These are phyloP conservation scores for Phenoliferia sp. DNA, from an alignment of 1,284 basidiomycete species.

Conservation along the genomic window DNA sequence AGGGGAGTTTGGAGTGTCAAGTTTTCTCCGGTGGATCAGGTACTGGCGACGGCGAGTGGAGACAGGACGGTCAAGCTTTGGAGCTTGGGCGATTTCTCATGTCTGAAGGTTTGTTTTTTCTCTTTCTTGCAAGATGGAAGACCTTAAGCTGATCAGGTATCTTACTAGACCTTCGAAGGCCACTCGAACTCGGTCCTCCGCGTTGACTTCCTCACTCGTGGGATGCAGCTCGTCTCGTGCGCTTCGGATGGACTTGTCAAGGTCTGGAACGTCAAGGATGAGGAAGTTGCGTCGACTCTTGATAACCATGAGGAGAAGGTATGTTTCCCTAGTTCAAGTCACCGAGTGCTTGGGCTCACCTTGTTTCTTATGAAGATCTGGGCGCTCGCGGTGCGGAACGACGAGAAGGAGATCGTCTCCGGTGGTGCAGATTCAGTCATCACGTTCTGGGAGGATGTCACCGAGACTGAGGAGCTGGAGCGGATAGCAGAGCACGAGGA, in stretches of 20 bases:
- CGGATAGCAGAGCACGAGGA: slow-evolving; percentile 65
- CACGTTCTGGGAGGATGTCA: slow-evolving; percentile 91
- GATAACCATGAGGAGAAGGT: slow-evolving; percentile 97
- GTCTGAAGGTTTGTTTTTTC: slow-evolving; percentile 58
- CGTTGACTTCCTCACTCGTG: slow-evolving; percentile 78
- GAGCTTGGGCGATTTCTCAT: slow-evolving; percentile 85
- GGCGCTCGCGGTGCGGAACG: slow-evolving; percentile 74
- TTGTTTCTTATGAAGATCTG: slow-evolving; percentile 86
- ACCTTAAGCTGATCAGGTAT: background rate
- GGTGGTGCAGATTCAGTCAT: slow-evolving; percentile 91
- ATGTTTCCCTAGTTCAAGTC: background rate
- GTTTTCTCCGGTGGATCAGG: slow-evolving; percentile 76
- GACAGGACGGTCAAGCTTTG: slow-evolving; percentile 92
- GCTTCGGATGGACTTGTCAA: slow-evolving; percentile 94
- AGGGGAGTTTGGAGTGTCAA: slow-evolving; percentile 92
- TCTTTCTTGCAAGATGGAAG: background rate
- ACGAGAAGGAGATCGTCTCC: slow-evolving; percentile 77
- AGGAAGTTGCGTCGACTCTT: slow-evolving; percentile 79
- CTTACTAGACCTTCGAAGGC: slow-evolving; percentile 77
- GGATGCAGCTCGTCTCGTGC: slow-evolving; percentile 80
- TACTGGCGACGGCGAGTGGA: slow-evolving; percentile 87
- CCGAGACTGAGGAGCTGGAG: slow-evolving; percentile 67
- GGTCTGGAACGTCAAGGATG: slow-evolving; percentile 86
- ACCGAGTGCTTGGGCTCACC: slow-evolving; percentile 13
- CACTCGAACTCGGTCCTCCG: slow-evolving; percentile 96